Conservation (phyloP, 73 alveolate genomes). For the Breviolum minutum region DNA sequence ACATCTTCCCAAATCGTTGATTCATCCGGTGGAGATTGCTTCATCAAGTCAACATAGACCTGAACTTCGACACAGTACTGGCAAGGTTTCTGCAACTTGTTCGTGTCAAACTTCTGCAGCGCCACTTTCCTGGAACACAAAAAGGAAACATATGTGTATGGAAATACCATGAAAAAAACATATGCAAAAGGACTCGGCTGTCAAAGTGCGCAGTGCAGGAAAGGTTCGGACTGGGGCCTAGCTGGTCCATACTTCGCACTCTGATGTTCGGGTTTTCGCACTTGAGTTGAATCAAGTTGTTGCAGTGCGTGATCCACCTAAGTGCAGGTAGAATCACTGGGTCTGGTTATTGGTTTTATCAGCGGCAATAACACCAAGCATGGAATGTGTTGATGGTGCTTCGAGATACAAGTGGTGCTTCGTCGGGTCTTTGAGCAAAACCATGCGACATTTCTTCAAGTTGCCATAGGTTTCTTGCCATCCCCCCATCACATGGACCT, state of each 20-base stretch:
- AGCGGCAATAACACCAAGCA: not conserved
- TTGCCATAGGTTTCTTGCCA: not conserved
- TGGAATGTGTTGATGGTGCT: not conserved
- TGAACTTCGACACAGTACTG: not conserved
- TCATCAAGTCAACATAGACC: not conserved
- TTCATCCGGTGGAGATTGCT: not conserved
- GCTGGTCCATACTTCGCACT: not conserved
- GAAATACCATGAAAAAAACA: not conserved
- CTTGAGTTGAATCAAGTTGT: not conserved
- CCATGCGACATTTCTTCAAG: not conserved
- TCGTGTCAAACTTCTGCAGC: not conserved
- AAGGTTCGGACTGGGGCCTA: not conserved
- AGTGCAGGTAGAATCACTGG: not conserved
- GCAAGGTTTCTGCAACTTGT: not conserved
- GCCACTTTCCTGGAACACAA: not conserved
- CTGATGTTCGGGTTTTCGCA: not conserved
- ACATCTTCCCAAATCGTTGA: not conserved
- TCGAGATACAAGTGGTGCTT: not conserved
- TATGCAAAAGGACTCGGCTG: not conserved
- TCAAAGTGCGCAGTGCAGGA: not conserved
- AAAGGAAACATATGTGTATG: no score
- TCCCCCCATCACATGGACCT: slow-evolving; percentile 3
- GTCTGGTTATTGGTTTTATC: no score
- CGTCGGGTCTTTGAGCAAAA: not conserved
- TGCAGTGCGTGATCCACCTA: slow-evolving; percentile 1